These are phyloP conservation scores for Phytophthora sojae DNA, from an alignment of 352 stramenopile genomes.

Conservation along the genomic window DNA sequence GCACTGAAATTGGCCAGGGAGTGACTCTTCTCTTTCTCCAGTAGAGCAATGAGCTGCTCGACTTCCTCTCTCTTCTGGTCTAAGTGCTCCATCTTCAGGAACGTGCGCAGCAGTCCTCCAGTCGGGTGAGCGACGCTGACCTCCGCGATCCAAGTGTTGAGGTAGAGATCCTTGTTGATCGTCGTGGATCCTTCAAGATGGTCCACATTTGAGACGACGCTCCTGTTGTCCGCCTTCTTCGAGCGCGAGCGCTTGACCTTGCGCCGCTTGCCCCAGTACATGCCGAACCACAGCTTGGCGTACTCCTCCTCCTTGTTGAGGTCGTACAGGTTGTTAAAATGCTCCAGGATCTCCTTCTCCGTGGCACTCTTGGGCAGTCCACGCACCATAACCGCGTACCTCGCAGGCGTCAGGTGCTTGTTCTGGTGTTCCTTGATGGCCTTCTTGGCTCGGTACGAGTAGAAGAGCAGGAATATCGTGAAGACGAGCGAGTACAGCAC, in stretches of 20 bases:
- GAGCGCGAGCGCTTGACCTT: slow-evolving; percentile 50
- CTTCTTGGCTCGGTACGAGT: slow-evolving; percentile 37
- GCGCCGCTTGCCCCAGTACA: slow-evolving; percentile 62
- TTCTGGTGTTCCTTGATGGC: slow-evolving; percentile 45
- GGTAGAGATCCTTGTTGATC: slow-evolving; percentile 65
- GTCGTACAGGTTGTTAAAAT: slow-evolving; percentile 81
- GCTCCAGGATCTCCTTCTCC: slow-evolving; percentile 69
- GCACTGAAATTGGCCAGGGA: slow-evolving; percentile 27
- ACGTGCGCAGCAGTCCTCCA: slow-evolving; percentile 71
- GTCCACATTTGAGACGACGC: slow-evolving; percentile 67
- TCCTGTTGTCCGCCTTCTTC: slow-evolving; percentile 45
- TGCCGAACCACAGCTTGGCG: slow-evolving; percentile 60
- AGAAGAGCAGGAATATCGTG: slow-evolving; percentile 46
- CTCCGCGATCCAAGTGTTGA: slow-evolving; percentile 85
- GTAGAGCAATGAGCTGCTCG: slow-evolving; percentile 29
- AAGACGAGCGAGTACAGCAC: slow-evolving; percentile 56
- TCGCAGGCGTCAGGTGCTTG: slow-evolving; percentile 58
- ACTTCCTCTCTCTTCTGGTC: slow-evolving; percentile 55
- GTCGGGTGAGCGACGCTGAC: slow-evolving; percentile 81
- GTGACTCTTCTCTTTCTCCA: slow-evolving; percentile 55
- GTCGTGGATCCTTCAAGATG: slow-evolving; percentile 56
- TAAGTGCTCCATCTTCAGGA: slow-evolving; percentile 66
- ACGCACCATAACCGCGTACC: slow-evolving; percentile 61
- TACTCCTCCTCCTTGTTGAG: slow-evolving; percentile 63
- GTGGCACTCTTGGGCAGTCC: slow-evolving; percentile 47